A percentile compares a stretch with the other conserved stretches of the same genome.
Conservation (phyloP, 2,329 filamentous ascomycete genomes). For the Tolypocladium capitatum region DNA sequence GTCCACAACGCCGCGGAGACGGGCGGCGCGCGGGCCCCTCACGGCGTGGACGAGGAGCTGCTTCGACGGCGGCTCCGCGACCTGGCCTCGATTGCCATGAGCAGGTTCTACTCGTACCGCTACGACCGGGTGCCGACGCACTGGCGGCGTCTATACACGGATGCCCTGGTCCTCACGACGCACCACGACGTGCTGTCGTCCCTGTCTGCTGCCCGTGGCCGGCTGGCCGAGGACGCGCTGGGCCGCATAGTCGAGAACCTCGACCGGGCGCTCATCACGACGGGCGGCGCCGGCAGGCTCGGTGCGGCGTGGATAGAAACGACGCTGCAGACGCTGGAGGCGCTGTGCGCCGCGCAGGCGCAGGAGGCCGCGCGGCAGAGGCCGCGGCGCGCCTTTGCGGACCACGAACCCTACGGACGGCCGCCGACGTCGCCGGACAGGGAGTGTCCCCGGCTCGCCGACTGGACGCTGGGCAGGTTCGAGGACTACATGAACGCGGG, state of each 20-base stretch:
- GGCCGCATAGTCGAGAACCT: conserved; percentile 49
- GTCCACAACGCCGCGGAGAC: conserved; percentile 8
- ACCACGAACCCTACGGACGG: conserved; percentile 14
- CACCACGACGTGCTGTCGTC: conserved; percentile 18
- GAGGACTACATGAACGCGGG: conserved; percentile 43
- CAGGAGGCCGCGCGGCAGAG: conserved; percentile 2
- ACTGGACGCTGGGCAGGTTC: conserved; percentile 45
- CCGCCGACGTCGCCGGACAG: conserved; percentile 11
- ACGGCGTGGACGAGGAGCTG: conserved; percentile 10
- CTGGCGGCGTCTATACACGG: conserved; percentile 61
- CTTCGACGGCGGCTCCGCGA: conserved; percentile 36
- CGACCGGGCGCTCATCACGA: conserved; percentile 65
- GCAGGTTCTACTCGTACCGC: conserved; percentile 56
- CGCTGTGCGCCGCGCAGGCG: conserved; percentile 8
- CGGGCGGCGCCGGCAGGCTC: conserved; percentile 47
- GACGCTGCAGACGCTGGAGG: conserved; percentile 30
- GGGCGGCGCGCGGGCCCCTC: not conserved
- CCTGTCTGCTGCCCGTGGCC: not conserved
- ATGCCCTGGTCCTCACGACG: conserved; percentile 54
- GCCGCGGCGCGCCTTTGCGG: conserved; percentile 10
- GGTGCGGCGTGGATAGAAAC: conserved; percentile 37
- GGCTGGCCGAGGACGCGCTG: conserved; percentile 19
- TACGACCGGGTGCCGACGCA: conserved; percentile 52
- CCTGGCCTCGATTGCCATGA: conserved; percentile 43
- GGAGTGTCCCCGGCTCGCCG: conserved; percentile 15